Percentiles rank a stretch among this genome's conserved stretches.
Evolutionary conservation across 1,284 basidiomycete genomes (phyloP).

Genomic region (Rhodotorula sp.): DNA sequence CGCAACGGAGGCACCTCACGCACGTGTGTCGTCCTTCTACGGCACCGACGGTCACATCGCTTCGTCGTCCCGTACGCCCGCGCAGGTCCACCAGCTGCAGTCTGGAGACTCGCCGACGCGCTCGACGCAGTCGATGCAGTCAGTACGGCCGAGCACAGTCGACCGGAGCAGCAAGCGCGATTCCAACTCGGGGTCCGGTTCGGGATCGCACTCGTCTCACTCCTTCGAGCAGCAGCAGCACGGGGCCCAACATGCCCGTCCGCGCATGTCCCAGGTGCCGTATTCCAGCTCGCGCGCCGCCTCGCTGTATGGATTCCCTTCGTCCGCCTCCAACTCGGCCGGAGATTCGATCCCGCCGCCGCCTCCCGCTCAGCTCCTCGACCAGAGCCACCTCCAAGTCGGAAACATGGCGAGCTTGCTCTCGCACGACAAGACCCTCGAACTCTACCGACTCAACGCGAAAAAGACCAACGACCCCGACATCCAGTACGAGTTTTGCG

Average conservation of each 20-base stretch:
- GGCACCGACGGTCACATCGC: constrained; percentile 24
- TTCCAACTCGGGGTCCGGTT: constrained; percentile 29
- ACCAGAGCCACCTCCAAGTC: constrained; percentile 90
- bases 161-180: constrained; percentile 6
- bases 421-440: constrained; percentile 90
- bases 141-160: constrained; percentile 2
- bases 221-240: not conserved
- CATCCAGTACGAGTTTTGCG: constrained; percentile 95
- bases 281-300: constrained; percentile 27
- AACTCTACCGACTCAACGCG: constrained; percentile 93
- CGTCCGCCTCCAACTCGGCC: not conserved
- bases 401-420: constrained; percentile 88
- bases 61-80: not conserved
- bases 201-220: constrained; percentile 26
- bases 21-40: constrained; percentile 29
- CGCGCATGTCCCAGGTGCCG: constrained; percentile 30
- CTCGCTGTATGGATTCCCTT: constrained; percentile 27
- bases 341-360: constrained; percentile 1
- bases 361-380: constrained; percentile 57
- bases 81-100: too few species aligned
- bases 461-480: constrained; percentile 99
- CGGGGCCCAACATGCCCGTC: constrained; percentile 6
- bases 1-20: not conserved
- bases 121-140: constrained; percentile 3
- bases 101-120: constrained; percentile 7